Conservation (phyloP, 1,284 basidiomycete genomes). For the Austropuccinia psidii region DNA sequence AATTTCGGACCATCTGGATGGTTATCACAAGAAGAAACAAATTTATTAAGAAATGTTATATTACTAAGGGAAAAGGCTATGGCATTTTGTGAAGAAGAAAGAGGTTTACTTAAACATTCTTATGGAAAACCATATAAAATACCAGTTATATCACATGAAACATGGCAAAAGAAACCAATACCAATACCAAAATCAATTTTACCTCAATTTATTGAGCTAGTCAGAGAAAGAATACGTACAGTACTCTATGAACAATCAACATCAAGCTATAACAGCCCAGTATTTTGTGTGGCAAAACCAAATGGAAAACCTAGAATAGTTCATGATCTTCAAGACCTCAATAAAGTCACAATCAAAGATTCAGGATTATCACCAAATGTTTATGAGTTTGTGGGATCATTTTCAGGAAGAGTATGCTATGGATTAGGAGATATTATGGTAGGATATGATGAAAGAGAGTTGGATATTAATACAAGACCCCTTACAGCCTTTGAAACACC, state of each 20-base stretch:
- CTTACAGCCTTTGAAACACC: slow-evolving; percentile 8
- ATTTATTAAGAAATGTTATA: neutral
- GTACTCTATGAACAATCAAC: neutral
- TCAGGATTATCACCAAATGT: neutral
- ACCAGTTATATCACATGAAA: neutral
- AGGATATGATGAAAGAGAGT: slow-evolving; percentile 27
- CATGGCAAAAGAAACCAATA: slow-evolving; percentile 1
- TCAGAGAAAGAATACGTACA: slow-evolving; percentile 2
- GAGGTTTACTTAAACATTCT: slow-evolving; percentile 4
- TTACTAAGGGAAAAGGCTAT: neutral
- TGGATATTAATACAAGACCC: neutral
- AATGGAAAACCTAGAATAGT: slow-evolving; percentile 13
- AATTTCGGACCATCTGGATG: neutral
- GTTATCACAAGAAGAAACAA: neutral
- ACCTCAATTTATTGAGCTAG: neutral
- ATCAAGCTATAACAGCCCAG: slow-evolving; percentile 13
- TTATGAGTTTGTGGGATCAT: slow-evolving; percentile 4
- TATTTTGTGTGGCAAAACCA: slow-evolving; percentile 27
- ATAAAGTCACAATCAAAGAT: slow-evolving; percentile 11
- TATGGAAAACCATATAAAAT: slow-evolving; percentile 16
- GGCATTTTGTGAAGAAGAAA: neutral
- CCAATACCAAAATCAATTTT: neutral
- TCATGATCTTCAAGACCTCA: slow-evolving; percentile 10
- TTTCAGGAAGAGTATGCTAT: slow-evolving; percentile 18
- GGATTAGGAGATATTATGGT: slow-evolving; percentile 15